Evolutionary conservation across 2,329 filamentous ascomycete genomes (phyloP).

Genomic region (Colletotrichum sp.): DNA sequence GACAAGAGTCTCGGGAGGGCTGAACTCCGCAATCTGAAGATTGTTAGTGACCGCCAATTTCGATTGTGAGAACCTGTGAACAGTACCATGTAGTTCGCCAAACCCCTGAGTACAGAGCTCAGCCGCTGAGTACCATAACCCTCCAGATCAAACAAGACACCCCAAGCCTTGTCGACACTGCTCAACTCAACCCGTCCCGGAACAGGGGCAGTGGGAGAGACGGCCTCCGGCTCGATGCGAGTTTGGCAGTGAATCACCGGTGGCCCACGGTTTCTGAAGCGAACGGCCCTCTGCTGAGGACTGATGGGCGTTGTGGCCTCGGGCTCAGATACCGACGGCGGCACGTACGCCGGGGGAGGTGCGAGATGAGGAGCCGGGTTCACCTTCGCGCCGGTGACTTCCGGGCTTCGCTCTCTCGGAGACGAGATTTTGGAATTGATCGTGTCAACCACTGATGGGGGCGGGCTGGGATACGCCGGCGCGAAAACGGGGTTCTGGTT

Average conservation of each 20-base stretch:
- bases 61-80: neutral
- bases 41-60: neutral
- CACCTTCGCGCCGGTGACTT: neutral
- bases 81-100: constrained; percentile 76
- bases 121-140: constrained; percentile 72
- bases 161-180: constrained; percentile 77
- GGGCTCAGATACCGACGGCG: neutral
- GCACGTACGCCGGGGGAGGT: neutral
- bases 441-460: neutral
- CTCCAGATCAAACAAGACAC: constrained; percentile 71
- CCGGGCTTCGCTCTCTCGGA: neutral
- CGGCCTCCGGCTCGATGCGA: neutral
- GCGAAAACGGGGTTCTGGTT: neutral
- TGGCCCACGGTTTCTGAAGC: constrained; percentile 4
- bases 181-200: constrained; percentile 47
- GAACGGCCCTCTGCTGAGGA: neutral
- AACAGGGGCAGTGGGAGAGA: neutral
- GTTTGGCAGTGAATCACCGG: constrained; percentile 15
- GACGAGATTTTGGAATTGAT: neutral
- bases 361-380: neutral
- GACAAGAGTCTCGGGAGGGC: constrained; percentile 52
- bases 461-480: constrained; percentile 1
- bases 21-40: constrained; percentile 34
- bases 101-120: constrained; percentile 72
- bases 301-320: neutral